Base-by-base conservation (phyloP, 768 basidiomycete species). In the Russula emetica region DNA sequence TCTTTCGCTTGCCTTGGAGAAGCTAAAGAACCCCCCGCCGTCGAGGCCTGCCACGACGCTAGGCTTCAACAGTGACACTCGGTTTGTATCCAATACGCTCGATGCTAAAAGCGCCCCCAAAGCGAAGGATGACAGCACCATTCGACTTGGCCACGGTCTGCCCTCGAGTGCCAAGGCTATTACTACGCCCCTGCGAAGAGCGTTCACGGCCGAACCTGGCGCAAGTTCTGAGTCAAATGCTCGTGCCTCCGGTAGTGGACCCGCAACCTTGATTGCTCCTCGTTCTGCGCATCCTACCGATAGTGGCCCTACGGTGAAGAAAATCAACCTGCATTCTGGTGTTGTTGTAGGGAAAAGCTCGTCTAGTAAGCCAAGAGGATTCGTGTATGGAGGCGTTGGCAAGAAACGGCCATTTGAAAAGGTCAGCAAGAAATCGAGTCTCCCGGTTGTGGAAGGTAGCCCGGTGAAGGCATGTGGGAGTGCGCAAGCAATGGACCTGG, bases 1-100 rank as follows among this genome's bases (percentile, higher is more conserved):
- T 6, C 76, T 91, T 16, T 83, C 86, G 10, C 80, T 78, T 65
- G 89, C 89, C 3, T 74, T 92, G 30, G 85, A 90, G 70, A 87
- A 85, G 69, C 77, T 91, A n/a, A 78, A 79, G 30, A 81, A 82
- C 72, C 87, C 85, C 0, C 80, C 85, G 2, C 88, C 87, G 3
- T 78, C 78, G 26, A 73, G 87, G 47, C 87, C 89, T 1, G 87
- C 81, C 59, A 87, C 87, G 2, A 88, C 84, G 61, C 74, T 90
- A 76, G 89, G 87, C 36, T 88, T 90, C 71, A 81, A 82, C 58
- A 69, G 69, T 5, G 55, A 49, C 16, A 64, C 49, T 11, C 26
- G 58, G 18, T 72, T 70, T 40, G 77, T 78, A 26, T 67, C 66
- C 24, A 70, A 71, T 16, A 64, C 58, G 8, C 67, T 62, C n/a